phyloP scores from a whole-genome alignment of 2,329 filamentous ascomycete genomes.

The Aspergillus ochraceus region DNA sequence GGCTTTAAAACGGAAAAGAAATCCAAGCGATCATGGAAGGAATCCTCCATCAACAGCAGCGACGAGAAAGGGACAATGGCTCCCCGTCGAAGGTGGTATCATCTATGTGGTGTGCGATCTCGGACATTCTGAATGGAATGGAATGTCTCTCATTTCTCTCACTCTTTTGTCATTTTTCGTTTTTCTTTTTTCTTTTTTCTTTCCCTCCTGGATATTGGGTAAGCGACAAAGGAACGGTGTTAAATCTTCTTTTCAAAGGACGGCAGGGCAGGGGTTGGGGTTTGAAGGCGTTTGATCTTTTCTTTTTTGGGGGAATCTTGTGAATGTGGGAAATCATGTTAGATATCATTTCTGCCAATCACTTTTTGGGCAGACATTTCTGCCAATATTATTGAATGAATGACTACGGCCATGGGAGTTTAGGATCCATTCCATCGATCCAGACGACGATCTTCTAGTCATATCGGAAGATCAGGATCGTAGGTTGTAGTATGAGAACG shows the following conservation, averaged over 20 bases:
- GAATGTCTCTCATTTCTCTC: neutral
- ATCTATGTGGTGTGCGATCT: conserved; percentile 27
- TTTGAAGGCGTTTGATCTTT: neutral
- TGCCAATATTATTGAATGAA: too few relatives aligned
- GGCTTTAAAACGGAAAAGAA: conserved; percentile 34
- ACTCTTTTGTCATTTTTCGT: neutral
- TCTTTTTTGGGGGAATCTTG: neutral
- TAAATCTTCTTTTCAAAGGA: neutral
- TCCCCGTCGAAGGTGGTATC: conserved; percentile 31
- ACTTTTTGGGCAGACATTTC: too few relatives aligned
- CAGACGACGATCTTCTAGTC: too few relatives aligned
- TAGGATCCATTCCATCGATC: too few relatives aligned
- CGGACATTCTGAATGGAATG: conserved; percentile 16
- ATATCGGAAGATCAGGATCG: too few relatives aligned
- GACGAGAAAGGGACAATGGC: conserved; percentile 27
- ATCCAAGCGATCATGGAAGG: conserved; percentile 19
- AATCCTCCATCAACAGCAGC: conserved; percentile 8
- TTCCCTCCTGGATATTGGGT: neutral
- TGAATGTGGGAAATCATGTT: neutral
- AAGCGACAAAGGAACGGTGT: neutral
- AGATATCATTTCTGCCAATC: neutral
- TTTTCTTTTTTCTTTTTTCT: neutral
- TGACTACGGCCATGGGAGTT: too few relatives aligned
- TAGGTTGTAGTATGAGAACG: too few relatives aligned
- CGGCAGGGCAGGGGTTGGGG: neutral